These are phyloP conservation scores for Geotrichum restrictum DNA, from an alignment of 1,139 yeast species.

Conservation along the genomic window DNA sequence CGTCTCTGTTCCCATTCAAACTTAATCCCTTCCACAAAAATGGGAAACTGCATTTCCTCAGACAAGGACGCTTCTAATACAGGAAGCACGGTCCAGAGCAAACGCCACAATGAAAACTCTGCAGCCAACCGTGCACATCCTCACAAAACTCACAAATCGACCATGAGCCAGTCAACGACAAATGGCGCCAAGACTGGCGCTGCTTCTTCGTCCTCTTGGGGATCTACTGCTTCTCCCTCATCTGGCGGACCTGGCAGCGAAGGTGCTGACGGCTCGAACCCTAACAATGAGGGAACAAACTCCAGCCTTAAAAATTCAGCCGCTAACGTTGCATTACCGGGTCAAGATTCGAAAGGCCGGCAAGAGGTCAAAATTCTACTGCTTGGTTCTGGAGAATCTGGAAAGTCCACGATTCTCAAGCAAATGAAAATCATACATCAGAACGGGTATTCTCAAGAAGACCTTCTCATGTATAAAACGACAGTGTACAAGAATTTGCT, in stretches of 20 bases:
- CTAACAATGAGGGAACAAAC: neutral
- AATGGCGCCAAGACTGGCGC: neutral
- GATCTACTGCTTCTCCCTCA: constrained; percentile 17
- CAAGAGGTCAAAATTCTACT: constrained; percentile 56
- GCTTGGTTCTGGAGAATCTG: constrained; percentile 73
- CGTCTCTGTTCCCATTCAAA: neutral
- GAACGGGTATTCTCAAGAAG: constrained; percentile 61
- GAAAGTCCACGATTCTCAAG: constrained; percentile 69
- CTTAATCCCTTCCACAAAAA: neutral
- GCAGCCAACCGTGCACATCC: neutral
- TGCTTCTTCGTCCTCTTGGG: constrained; percentile 10
- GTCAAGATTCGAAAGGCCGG: constrained; percentile 14
- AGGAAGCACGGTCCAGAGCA: neutral
- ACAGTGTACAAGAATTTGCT: constrained; percentile 62
- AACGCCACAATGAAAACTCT: neutral
- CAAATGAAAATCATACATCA: constrained; percentile 75
- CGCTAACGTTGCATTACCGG: neutral
- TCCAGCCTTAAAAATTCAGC: neutral
- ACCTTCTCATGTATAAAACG: constrained; percentile 59
- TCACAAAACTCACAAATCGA: constrained; percentile 2
- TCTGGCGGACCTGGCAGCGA: constrained; percentile 4
- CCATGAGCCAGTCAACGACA: constrained; percentile 2
- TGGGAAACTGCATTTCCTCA: constrained; percentile 19
- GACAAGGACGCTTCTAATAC: constrained; percentile 9
- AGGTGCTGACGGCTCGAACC: neutral